Evolutionary conservation across 163 green algal species (phyloP).

Genomic region (Chlorella variabilis): DNA sequence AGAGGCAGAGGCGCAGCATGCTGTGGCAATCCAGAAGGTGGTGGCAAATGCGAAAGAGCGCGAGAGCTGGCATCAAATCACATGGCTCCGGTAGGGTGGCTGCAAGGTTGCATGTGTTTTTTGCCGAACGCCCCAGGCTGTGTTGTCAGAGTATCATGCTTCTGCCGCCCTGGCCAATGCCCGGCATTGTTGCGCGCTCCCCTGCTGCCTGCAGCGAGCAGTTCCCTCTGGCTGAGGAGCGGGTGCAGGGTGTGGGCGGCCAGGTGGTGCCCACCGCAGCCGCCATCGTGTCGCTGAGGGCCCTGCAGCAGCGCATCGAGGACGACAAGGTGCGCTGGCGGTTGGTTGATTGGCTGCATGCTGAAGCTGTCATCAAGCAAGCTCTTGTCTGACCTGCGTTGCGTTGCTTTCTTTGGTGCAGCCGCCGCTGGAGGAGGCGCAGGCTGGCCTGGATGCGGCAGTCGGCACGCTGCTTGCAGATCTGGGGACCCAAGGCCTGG

Average conservation of each 20-base stretch:
- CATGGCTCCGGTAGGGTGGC: neutral
- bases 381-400: no score
- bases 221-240: conserved; percentile 3
- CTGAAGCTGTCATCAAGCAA: no score
- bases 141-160: neutral
- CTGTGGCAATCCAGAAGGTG: no score
- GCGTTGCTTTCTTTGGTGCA: no score
- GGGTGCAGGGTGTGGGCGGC: neutral
- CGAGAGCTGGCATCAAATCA: neutral
- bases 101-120: no score
- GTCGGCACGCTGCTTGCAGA: neutral
- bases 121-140: no score
- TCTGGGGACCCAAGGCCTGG: neutral
- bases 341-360: no score
- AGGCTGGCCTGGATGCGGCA: neutral
- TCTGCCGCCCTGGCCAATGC: no score
- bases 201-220: conserved; percentile 13
- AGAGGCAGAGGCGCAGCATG: neutral
- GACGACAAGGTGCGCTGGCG: neutral
- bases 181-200: neutral
- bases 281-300: neutral
- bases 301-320: neutral
- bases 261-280: neutral
- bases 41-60: no score
- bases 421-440: conserved; percentile 1